Evolutionary conservation across 2,329 filamentous ascomycete species (phyloP).

Genomic region (Meredithiella fracta): DNA sequence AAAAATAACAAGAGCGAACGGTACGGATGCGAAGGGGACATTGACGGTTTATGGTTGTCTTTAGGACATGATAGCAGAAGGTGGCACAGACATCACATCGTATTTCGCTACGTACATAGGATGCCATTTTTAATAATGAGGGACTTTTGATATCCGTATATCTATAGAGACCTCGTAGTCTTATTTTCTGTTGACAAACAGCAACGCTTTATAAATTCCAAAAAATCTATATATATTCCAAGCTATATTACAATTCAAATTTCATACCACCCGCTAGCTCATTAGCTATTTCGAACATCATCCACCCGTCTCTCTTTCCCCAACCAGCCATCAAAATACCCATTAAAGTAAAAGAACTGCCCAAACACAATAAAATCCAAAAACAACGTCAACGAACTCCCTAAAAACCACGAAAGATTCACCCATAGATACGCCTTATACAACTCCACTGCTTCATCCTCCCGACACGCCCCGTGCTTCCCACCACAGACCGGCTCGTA

Average conservation of each 20-base stretch:
- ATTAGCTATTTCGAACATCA: neutral
- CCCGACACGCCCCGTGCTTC: slow-evolving; percentile 32
- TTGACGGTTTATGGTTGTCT: too few species aligned
- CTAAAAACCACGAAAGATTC: slow-evolving; percentile 79
- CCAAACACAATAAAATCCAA: slow-evolving; percentile 75
- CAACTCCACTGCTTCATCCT: slow-evolving; percentile 46
- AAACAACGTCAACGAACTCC: slow-evolving; percentile 72
- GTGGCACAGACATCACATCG: too few species aligned
- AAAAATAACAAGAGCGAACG: too few species aligned
- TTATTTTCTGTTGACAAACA: too few species aligned
- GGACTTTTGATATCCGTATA: too few species aligned
- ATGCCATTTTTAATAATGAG: too few species aligned
- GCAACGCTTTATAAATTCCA: too few species aligned
- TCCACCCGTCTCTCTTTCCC: neutral
- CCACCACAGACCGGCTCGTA: slow-evolving; percentile 56
- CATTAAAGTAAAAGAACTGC: slow-evolving; percentile 54
- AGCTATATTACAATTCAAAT: neutral
- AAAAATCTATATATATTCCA: too few species aligned
- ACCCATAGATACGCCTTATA: slow-evolving; percentile 76
- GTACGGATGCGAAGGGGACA: too few species aligned
- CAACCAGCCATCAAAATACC: neutral
- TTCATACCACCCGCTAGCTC: neutral
- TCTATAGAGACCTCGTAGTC: too few species aligned
- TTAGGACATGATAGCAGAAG: too few species aligned
- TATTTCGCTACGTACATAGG: too few species aligned